Percentiles rank a stretch among this genome's conserved stretches.
Evolutionary conservation across 1,284 basidiomycete species (phyloP).

Genomic region (Mycena sp.): DNA sequence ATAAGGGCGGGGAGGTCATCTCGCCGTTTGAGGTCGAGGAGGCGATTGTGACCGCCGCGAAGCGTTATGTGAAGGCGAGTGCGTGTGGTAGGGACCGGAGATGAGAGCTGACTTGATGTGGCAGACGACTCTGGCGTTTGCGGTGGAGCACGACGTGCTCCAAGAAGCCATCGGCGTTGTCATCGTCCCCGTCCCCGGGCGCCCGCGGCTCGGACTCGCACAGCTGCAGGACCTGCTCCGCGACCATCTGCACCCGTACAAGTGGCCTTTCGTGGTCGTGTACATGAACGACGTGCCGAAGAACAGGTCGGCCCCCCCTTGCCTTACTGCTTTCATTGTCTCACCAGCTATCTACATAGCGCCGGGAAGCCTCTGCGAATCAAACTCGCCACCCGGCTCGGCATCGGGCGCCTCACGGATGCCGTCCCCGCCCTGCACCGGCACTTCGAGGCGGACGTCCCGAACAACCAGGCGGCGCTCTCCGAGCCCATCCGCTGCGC

Average conservation of each 20-base stretch:
- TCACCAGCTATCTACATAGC: constrained; percentile 19
- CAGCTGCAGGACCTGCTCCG: constrained; percentile 54
- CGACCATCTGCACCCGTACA: constrained; percentile 53
- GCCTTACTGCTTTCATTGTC: not conserved
- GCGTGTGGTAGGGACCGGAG: not conserved
- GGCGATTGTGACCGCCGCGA: constrained; percentile 52
- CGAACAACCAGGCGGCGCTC: constrained; percentile 38
- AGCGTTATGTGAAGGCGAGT: constrained; percentile 49
- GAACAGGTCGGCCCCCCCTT: constrained; percentile 35
- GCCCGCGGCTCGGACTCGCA: constrained; percentile 47
- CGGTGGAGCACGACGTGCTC: constrained; percentile 53
- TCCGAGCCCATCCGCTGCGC: not conserved
- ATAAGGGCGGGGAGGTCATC: constrained; percentile 74
- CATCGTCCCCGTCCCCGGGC: constrained; percentile 44
- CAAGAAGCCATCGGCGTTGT: constrained; percentile 56
- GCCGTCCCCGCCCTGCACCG: constrained; percentile 44
- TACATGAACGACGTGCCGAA: constrained; percentile 56
- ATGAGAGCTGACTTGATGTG: not conserved
- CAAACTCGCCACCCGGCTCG: constrained; percentile 51
- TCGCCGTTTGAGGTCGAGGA: constrained; percentile 70
- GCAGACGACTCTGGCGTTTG: constrained; percentile 51
- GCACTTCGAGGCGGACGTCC: constrained; percentile 52
- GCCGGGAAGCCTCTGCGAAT: constrained; percentile 57
- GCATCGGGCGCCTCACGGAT: constrained; percentile 48
- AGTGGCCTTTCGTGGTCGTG: constrained; percentile 55